Conservation (phyloP, 345 rosid species). For the Citrus cavaleriei region DNA sequence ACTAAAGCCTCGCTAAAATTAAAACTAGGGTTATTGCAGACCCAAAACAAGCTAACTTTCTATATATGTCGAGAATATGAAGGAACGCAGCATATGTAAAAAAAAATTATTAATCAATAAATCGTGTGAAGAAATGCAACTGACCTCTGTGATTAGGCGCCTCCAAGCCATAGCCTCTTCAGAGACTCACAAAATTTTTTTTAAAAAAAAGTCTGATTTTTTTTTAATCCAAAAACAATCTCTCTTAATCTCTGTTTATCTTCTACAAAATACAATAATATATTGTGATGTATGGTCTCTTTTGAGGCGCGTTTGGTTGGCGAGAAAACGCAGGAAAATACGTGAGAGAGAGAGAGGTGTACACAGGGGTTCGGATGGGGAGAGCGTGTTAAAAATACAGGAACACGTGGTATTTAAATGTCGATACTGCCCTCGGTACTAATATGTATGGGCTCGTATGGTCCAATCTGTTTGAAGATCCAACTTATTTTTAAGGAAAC, state of each 20-base stretch:
- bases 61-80: not conserved
- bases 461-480: not conserved
- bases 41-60: not conserved
- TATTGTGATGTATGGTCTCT: not conserved
- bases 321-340: slow-evolving; percentile 11
- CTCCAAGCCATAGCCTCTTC: slow-evolving; percentile 82
- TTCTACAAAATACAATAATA: not conserved
- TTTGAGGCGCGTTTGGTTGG: slow-evolving; percentile 21
- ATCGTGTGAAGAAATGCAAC: not conserved
- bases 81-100: not conserved
- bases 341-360: not conserved
- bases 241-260: slow-evolving; percentile 6
- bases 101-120: not conserved
- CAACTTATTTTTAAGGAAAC: not conserved
- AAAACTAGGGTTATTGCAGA: slow-evolving; percentile 13
- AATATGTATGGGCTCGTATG: not conserved
- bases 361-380: not conserved
- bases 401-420: not conserved
- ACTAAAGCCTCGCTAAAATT: not conserved
- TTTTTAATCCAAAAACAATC: slow-evolving; percentile 1
- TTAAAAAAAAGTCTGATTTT: slow-evolving; percentile 12
- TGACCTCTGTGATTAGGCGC: slow-evolving; percentile 74
- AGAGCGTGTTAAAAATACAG: not conserved
- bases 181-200: not conserved
- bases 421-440: not conserved